Percentiles rank a stretch among this genome's conserved stretches.
phyloP scores from a whole-genome alignment of 768 basidiomycete genomes.

The Rhodotorula kratochvilovae region DNA sequence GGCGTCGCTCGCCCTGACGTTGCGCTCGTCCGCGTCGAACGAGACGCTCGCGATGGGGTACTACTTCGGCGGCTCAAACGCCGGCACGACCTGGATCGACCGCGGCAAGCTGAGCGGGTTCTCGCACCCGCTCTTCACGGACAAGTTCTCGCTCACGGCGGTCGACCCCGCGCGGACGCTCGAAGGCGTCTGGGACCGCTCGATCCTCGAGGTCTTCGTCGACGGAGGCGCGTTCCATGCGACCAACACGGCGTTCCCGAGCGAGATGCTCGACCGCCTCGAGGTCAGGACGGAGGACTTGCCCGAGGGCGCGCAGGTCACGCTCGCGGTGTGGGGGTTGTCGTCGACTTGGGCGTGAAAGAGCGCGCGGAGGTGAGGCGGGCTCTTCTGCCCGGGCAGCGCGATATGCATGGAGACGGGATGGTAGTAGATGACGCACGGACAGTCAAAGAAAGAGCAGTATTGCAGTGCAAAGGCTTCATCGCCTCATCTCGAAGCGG shows the following conservation, averaged over 20 bases:
- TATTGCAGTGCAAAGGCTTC: too few relatives aligned
- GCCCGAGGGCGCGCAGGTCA: not conserved
- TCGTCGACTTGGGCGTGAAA: not conserved
- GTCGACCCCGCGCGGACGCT: not conserved
- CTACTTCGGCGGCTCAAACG: not conserved
- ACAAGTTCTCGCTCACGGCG: not conserved
- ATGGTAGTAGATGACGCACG: too few relatives aligned
- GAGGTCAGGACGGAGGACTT: not conserved
- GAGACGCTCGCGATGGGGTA: not conserved
- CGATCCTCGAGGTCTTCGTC: slow-evolving; percentile 7
- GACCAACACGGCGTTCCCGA: not conserved
- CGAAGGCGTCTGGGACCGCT: slow-evolving; percentile 10
- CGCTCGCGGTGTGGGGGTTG: not conserved
- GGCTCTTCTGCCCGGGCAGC: too few relatives aligned
- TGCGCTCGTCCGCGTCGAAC: slow-evolving; percentile 8
- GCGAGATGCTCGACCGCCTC: not conserved
- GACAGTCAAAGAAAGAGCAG: too few relatives aligned
- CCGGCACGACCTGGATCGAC: not conserved
- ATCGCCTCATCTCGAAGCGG: too few relatives aligned
- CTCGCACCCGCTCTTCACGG: slow-evolving; percentile 9
- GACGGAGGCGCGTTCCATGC: not conserved
- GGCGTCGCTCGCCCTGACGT: not conserved
- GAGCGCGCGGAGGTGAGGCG: too few relatives aligned
- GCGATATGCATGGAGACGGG: too few relatives aligned
- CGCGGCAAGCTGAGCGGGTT: not conserved